Conservation (phyloP, 2,329 filamentous ascomycete species). For the Diaporthe batatas region DNA sequence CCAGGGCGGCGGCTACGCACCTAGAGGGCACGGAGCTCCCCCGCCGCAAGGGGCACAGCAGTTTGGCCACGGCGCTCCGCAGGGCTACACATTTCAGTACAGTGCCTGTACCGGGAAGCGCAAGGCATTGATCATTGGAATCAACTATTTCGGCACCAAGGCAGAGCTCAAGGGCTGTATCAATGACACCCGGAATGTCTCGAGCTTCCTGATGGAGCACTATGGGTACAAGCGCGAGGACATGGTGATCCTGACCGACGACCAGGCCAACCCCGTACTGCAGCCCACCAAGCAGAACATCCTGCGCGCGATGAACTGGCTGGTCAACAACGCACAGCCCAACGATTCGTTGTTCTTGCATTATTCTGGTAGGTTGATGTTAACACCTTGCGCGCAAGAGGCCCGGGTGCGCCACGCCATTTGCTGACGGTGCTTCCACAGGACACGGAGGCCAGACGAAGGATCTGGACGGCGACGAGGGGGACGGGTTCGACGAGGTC, state of each 20-base stretch:
- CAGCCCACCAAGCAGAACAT: conserved; percentile 84
- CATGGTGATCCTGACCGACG: conserved; percentile 84
- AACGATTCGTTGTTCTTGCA: conserved; percentile 85
- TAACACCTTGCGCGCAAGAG: fast-evolving
- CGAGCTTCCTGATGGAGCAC: conserved; percentile 74
- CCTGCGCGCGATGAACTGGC: conserved; percentile 80
- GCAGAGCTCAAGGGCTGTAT: conserved; percentile 82
- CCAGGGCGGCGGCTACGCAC: conserved; percentile 52
- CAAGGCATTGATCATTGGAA: conserved; percentile 82
- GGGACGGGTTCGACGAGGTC: conserved; percentile 82
- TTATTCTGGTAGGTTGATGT: conserved; percentile 71
- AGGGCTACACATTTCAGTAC: conserved; percentile 80
- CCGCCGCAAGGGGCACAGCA: conserved; percentile 66
- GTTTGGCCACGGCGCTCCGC: conserved; percentile 77
- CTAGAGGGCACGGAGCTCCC: conserved; percentile 53
- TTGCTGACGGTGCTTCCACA: conserved; percentile 47
- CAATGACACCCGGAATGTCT: conserved; percentile 85
- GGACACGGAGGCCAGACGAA: conserved; percentile 83
- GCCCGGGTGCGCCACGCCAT: not conserved
- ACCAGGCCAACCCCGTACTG: conserved; percentile 77
- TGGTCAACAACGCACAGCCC: conserved; percentile 77
- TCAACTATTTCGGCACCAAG: conserved; percentile 83
- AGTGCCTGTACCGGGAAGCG: conserved; percentile 79
- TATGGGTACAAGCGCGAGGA: conserved; percentile 82
- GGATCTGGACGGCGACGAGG: conserved; percentile 81